Evolutionary conservation across 441 rosid species (phyloP), one percentile per base, ranked within the genome.

Genomic region (Jatropha multifida): DNA sequence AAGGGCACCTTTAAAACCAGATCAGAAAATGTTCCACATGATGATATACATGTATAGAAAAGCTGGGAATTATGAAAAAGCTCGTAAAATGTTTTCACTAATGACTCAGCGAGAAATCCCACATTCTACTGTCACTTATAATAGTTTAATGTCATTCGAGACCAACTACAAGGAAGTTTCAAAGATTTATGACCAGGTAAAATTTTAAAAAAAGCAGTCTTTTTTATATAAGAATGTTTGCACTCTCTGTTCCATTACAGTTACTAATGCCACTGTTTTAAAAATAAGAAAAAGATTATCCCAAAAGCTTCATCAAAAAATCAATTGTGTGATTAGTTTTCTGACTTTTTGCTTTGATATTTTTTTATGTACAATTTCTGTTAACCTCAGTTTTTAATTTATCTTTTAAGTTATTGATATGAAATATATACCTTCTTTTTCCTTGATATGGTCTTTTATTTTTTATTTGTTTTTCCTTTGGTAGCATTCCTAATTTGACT

Each of bases 1-100:
- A 79, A 92, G 46, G 75, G 86, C 95, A 40, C 92, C 89, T 14
- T 44, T 95, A 76, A 90, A 88, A 74, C 98, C 97, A 0, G 99
- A 95, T 80, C 99, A 93, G 76, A 89, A 90, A 84, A 89, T 93
- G 98, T 95, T 89, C 83, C 97, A 95, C 81, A 85, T 90, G 95
- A 92, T 95, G 95, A 95, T 95, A 63, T 90, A 90, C 78, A 88
- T 93, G 95, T 76, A 92, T 78, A 95, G 88, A 88, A 95, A 92
- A 81, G 90, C 97, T 72, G 97, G 96, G 65, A 84, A 80, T 76
- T 90, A 92, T 80, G 95, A 86, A 49, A 92, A 93, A 78, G 99
- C 99, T 81, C 89, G 94, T 61, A 89, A 82, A 79, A 51, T 89
- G 58, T 89, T 93, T 87, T 77, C 87, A 46, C 69, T 90, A 73